Percentiles rank a stretch among this genome's conserved stretches.
phyloP scores from a whole-genome alignment of 805 yeast genomes.

The Yamadazyma endophytica region DNA sequence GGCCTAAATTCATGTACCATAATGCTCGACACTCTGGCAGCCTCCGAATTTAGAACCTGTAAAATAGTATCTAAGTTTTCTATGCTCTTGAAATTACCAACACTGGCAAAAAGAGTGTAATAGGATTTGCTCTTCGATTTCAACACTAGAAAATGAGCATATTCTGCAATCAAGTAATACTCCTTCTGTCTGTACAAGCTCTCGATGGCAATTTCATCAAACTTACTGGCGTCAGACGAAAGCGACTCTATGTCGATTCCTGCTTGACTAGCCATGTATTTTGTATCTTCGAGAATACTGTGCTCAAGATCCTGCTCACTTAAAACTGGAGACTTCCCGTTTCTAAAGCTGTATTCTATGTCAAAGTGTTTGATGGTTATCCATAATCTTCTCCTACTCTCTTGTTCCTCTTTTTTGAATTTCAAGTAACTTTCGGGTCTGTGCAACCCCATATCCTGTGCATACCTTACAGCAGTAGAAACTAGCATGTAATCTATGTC shows the following conservation, averaged over 20 bases:
- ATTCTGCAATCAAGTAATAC: conserved; percentile 2
- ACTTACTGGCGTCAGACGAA: neutral
- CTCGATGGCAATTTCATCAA: conserved; percentile 4
- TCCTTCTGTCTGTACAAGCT: conserved; percentile 1
- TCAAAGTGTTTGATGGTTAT: conserved; percentile 30
- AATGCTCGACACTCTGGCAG: conserved; percentile 13
- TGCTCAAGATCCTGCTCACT: conserved; percentile 9
- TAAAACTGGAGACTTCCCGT: conserved; percentile 36
- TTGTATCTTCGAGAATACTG: neutral
- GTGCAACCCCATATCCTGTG: conserved; percentile 39
- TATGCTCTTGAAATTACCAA: conserved; percentile 16
- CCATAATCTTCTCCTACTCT: conserved; percentile 28
- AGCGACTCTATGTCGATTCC: conserved; percentile 2
- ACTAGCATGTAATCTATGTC: conserved; percentile 25
- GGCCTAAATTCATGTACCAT: conserved; percentile 20
- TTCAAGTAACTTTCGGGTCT: conserved; percentile 23
- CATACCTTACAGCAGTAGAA: conserved; percentile 33
- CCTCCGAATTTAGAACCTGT: conserved; percentile 22
- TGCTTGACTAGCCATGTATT: neutral
- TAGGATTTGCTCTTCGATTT: conserved; percentile 26
- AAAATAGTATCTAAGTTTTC: conserved; percentile 18
- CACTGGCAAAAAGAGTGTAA: conserved; percentile 24
- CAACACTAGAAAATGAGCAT: conserved; percentile 13
- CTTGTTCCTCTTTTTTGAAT: conserved; percentile 16
- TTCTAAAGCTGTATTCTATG: conserved; percentile 33